Evolutionary conservation across 805 yeast genomes (phyloP).

Genomic region (Lipomyces yamanashiensis): DNA sequence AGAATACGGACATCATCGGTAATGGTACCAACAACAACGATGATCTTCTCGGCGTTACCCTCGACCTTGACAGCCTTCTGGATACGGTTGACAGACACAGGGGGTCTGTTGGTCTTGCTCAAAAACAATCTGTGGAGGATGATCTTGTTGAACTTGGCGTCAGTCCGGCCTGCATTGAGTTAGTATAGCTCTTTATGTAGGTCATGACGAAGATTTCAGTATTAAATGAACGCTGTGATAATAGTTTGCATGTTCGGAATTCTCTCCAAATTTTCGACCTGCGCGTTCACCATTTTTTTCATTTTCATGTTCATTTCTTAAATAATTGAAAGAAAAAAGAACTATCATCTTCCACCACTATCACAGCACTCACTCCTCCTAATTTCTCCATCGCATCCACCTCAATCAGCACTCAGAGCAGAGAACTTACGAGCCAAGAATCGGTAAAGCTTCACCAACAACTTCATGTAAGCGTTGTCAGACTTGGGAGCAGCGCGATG

Average conservation of each 20-base stretch:
- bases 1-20: constrained; percentile 96
- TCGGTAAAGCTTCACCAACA: constrained; percentile 97
- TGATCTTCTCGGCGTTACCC: constrained; percentile 87
- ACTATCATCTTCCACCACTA: neutral
- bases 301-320: too few relatives aligned
- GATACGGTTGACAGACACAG: constrained; percentile 94
- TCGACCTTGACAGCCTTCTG: constrained; percentile 78
- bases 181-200: neutral
- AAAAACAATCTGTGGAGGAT: constrained; percentile 92
- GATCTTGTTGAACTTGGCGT: constrained; percentile 95
- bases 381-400: neutral
- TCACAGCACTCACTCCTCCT: neutral
- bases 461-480: constrained; percentile 97
- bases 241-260: too few relatives aligned
- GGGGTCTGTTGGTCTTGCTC: constrained; percentile 99
- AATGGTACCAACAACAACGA: constrained; percentile 99
- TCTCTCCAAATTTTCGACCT: too few relatives aligned
- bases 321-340: too few relatives aligned
- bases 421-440: constrained; percentile 93
- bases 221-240: too few relatives aligned
- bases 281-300: too few relatives aligned
- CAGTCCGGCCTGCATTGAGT: constrained; percentile 80
- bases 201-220: too few relatives aligned
- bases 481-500: constrained; percentile 99
- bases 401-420: neutral